phyloP scores from a whole-genome alignment of 2,329 filamentous ascomycete species.

The Mycosphaerella sp. region DNA sequence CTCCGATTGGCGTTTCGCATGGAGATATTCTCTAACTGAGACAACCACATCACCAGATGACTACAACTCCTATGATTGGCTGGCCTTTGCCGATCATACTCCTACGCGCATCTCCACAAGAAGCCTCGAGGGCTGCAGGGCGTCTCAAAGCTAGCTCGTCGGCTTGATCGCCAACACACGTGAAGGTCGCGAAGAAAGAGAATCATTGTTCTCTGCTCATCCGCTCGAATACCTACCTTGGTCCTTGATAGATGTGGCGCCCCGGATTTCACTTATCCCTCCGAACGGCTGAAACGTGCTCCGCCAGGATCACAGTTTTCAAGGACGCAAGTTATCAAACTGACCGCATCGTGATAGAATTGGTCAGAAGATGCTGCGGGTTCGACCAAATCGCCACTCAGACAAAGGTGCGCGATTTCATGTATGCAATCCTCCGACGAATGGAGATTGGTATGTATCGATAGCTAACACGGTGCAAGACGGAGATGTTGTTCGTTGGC shows the following conservation, averaged over 20 bases:
- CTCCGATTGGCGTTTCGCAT: constrained; percentile 3
- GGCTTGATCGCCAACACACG: background rate
- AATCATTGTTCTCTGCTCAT: constrained; percentile 7
- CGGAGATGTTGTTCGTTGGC: background rate
- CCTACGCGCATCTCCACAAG: constrained; percentile 5
- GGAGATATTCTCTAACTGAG: background rate
- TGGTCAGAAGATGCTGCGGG: constrained; percentile 3
- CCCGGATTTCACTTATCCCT: constrained; percentile 1
- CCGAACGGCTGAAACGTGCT: constrained; percentile 4
- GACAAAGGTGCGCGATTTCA: constrained; percentile 3
- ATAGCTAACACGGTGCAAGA: background rate
- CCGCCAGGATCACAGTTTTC: background rate
- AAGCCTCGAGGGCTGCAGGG: background rate
- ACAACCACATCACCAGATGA: constrained; percentile 1
- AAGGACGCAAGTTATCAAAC: background rate
- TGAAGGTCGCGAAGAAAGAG: background rate
- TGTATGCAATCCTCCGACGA: background rate
- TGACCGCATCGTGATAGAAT: constrained; percentile 1
- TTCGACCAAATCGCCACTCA: constrained; percentile 4
- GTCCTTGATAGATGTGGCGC: constrained; percentile 5
- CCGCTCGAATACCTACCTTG: constrained; percentile 1
- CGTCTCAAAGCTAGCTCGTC: background rate
- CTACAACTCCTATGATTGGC: constrained; percentile 1
- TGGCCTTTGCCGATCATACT: constrained; percentile 1
- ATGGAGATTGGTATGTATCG: constrained; percentile 8